Base-by-base conservation (phyloP, 2,329 filamentous ascomycete genomes). In the Hypocreales sp. region DNA sequence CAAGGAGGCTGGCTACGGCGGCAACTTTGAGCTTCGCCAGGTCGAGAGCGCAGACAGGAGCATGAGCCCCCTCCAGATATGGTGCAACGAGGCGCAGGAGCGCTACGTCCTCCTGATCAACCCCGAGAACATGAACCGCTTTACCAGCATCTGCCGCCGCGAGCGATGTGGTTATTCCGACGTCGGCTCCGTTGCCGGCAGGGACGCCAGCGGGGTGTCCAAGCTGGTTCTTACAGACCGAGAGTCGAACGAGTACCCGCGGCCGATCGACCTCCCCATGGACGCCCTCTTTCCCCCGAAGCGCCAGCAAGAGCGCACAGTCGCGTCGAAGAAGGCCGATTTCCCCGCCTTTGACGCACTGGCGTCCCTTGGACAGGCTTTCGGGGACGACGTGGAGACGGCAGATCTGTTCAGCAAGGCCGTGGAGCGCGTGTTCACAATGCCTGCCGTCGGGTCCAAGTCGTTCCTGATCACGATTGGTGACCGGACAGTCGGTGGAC, bases 51-150 rank as follows among this genome's bases (percentile, higher is more conserved):
- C 82, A 3, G 90, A 95, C 52, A 72, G 66, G 37, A 79, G 82
- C 46, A 87, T 98, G 79, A 93, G 82, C 44, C 90, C 90, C 13
- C 69, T 98, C 31, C 82, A 95, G 48, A 93, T 98, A 25, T 95
- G 87, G 86, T 94, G 90, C 53, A 92, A 87, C 42, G 87, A 95
- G 51, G 83, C 90, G 0, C 90, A 98, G 49, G 90, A 98, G 54
- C 70, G 90, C 49, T 98, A 98, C 44, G 90, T 98, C 7, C 61
- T 98, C 42, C 75, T 92, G 7, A 73, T 98, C 35, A 83, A 86
- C 34, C 70, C 72, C 27, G 77, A 90, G 13, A 67, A 74, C 28
- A 68, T 95, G 44, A 84, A 87, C 42, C 74, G 55, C 62, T 98
- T 77, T 44, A 60, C 61, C 24, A 71, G 59, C 47, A 77, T 77